phyloP scores from a whole-genome alignment of 1,284 basidiomycete genomes.

The Clitocybe nebularis region DNA sequence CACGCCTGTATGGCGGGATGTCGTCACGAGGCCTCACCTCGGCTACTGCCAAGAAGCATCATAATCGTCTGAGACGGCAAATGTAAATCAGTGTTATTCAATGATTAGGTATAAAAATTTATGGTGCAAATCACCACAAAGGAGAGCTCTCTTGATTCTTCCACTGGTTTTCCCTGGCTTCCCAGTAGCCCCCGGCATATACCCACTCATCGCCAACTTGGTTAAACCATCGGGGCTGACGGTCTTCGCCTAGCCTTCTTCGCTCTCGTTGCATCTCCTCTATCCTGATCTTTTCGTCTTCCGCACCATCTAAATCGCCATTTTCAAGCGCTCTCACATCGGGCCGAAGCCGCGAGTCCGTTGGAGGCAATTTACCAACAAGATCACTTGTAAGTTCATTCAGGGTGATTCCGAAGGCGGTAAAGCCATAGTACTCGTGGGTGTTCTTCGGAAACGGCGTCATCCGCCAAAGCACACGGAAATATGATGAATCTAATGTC shows the following conservation, averaged over 20 bases:
- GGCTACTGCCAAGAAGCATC: background rate
- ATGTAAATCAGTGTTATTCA: conserved; percentile 6
- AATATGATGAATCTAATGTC: conserved; percentile 61
- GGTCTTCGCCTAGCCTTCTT: conserved; percentile 51
- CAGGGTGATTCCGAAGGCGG: conserved; percentile 72
- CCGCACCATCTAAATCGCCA: conserved; percentile 74
- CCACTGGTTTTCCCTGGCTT: conserved; percentile 64
- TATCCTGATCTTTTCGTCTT: conserved; percentile 69
- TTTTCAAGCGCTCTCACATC: conserved; percentile 87
- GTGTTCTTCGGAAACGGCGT: conserved; percentile 71
- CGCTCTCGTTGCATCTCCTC: conserved; percentile 75
- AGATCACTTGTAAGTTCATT: conserved; percentile 80
- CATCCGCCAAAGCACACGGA: conserved; percentile 75
- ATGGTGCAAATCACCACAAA: conserved; percentile 52
- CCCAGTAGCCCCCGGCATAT: conserved; percentile 83
- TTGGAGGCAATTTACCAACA: conserved; percentile 66
- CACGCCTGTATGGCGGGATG: background rate
- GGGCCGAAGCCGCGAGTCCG: conserved; percentile 83
- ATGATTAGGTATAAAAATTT: conserved; percentile 1
- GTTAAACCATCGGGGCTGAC: conserved; percentile 69
- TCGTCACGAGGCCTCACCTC: conserved; percentile 1
- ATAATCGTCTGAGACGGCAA: background rate
- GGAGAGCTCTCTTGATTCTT: conserved; percentile 42
- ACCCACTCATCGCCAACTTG: conserved; percentile 69
- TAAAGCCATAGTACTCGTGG: conserved; percentile 80